Evolutionary conservation across 1,139 yeast genomes (phyloP).

Genomic region (Saccharomyces hybrid): DNA sequence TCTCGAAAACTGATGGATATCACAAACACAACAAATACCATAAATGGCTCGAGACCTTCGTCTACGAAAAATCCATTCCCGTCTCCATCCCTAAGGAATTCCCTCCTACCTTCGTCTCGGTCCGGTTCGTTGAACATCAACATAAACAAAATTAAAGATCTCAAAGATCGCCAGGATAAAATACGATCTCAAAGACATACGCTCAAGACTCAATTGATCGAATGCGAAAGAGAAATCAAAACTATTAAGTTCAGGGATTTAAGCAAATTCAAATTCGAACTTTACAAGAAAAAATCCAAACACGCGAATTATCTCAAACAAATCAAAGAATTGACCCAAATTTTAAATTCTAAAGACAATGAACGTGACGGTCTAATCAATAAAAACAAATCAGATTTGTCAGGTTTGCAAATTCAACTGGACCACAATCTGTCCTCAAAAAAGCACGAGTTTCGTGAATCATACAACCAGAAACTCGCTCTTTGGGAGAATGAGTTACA

Average conservation of each 20-base stretch:
- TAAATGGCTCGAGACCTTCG: not conserved
- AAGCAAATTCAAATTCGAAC: slow-evolving; percentile 4
- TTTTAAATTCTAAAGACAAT: not conserved
- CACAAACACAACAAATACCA: not conserved
- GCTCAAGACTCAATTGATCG: not conserved
- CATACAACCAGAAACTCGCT: not conserved
- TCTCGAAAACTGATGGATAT: not conserved
- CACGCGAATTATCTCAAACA: slow-evolving; percentile 1
- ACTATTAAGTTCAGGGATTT: slow-evolving; percentile 4
- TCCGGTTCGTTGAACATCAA: not conserved
- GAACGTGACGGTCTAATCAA: not conserved
- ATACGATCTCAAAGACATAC: not conserved
- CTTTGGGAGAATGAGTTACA: not conserved
- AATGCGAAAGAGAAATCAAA: not conserved
- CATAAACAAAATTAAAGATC: not conserved
- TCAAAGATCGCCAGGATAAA: not conserved
- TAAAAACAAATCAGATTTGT: not conserved
- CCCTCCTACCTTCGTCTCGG: not conserved
- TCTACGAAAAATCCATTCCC: not conserved
- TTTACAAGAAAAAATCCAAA: slow-evolving; percentile 2
- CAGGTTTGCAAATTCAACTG: not conserved
- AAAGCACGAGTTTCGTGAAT: not conserved
- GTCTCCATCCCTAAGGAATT: not conserved
- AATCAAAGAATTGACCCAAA: slow-evolving; percentile 4
- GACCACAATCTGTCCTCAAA: not conserved